Conservation (phyloP, 1,284 basidiomycete species). For the Agroathelia rolfsii region DNA sequence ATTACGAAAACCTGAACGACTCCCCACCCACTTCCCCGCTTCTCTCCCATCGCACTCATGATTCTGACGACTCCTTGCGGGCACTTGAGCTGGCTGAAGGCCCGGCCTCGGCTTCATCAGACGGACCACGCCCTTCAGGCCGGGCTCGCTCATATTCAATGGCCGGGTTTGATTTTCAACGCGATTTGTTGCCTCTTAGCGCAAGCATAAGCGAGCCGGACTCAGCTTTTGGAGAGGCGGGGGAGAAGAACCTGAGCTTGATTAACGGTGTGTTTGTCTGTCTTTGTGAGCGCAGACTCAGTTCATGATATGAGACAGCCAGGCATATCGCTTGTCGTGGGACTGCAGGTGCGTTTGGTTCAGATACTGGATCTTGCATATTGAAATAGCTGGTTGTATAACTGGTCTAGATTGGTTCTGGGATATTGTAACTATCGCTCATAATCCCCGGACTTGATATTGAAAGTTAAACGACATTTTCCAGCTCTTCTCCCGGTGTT, state of each 20-base stretch:
- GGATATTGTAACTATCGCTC: slow-evolving; percentile 82
- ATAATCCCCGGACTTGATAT: slow-evolving; percentile 1
- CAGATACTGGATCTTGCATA: too few relatives aligned
- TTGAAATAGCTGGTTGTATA: slow-evolving; percentile 6
- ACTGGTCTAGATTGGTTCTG: slow-evolving; percentile 67
- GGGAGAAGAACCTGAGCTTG: slow-evolving; percentile 69
- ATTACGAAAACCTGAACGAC: slow-evolving; percentile 14
- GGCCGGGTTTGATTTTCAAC: slow-evolving; percentile 70
- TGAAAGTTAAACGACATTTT: not conserved
- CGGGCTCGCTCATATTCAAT: slow-evolving; percentile 60
- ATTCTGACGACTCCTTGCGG: slow-evolving; percentile 66
- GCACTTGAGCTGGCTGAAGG: slow-evolving; percentile 68
- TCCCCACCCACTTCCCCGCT: slow-evolving; percentile 33
- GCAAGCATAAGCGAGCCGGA: slow-evolving; percentile 64
- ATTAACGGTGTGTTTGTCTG: slow-evolving; percentile 50
- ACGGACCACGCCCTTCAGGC: slow-evolving; percentile 16
- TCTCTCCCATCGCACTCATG: slow-evolving; percentile 41
- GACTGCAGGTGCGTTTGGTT: slow-evolving; percentile 59
- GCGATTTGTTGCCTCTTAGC: slow-evolving; percentile 67
- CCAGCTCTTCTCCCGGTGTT: slow-evolving; percentile 82
- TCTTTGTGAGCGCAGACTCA: too few relatives aligned
- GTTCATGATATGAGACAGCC: too few relatives aligned
- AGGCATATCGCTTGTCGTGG: slow-evolving; percentile 82
- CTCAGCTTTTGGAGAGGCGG: slow-evolving; percentile 29
- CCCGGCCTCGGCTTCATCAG: slow-evolving; percentile 33